Base-by-base conservation (phyloP, 73 alveolate genomes). In the Paramecium tetraurelia region DNA sequence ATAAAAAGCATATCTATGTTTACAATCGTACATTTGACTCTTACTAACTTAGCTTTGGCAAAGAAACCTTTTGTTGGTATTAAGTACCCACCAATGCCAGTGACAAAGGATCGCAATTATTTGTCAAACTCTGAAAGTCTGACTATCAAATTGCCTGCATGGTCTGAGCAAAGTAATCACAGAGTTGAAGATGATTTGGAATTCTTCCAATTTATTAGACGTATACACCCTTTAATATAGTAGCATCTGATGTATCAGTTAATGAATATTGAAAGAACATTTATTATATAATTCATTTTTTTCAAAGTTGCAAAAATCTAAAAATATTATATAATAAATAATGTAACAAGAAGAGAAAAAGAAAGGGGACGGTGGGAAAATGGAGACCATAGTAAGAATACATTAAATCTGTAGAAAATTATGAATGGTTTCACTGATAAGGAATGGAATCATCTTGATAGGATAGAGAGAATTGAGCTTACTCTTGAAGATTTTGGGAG, bases 401-500 rank as follows among this genome's bases (percentile, higher is more conserved):
- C 46, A 63, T 63, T 63, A 31, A 27, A 53, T 63, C 46, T 31
- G 50, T 69, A 89, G 94, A 89, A 89, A 89, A 41, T n/a, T 40
- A 89, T 89, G 94, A 89, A 89, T 72, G 94, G 94, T 9, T 72
- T 93, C 29, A 87, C 86, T 21, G 93, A 93, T 29, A 83, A 86
- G 71, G 93, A 72, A 63, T 44, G 85, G 90, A 86, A 92, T 72
- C 72, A 93, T 48, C 53, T 88, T 53, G 95, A 94, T 40, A 90
- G 92, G 57, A 89, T 95, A 2, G 92, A 70, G 29, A 89, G 89
- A 50, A 38, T 96, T 24, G 98, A 96, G 50, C 69, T 94, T 33
- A 94, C 92, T 1, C 92, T 96, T 7, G 98, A 96, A 77, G 97
- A 93, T 53, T 88, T 96, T 20, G 92, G 93, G 80, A 59, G 97